Evolutionary conservation across 768 basidiomycete species (phyloP), one percentile per base, ranked within the genome.

Genomic region (Asterophora parasitica): DNA sequence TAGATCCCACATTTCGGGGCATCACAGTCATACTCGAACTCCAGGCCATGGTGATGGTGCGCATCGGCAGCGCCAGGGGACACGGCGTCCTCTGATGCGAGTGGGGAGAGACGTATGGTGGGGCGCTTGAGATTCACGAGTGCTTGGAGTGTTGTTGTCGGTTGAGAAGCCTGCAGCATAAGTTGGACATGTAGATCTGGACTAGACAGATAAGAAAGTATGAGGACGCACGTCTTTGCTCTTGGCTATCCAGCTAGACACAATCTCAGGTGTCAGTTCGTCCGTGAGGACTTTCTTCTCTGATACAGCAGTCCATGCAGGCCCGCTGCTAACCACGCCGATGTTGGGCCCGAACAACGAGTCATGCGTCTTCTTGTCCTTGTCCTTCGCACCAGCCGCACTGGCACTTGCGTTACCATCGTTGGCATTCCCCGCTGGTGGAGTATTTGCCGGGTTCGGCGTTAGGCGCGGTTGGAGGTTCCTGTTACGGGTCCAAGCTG

Each of bases 51-150:
- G 42, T 82, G 81, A 40, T 76, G 75, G 15, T 72, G 71, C 11
- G 48, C 40, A 49, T 79, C 73, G 15, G 63, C 54, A 31, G 75
- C 63, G 32, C 73, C 63, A 28, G 69, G 61, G 42, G 52, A 42
- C n/a, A 57, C 48, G 17, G 56, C 48, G 12, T 76, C 75, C 20
- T 81, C 77, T 30, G 73, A 70, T 2, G 74, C 57, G 15, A 88
- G 70, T 0, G 85, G 90, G 7, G 82, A 83, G 3, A 94, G 78
- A 10, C 85, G 79, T 28, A 97, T 75, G 1, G 90, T 83, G 1
- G 93, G 93, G 4, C 93, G 81, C 62, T 94, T 95, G 57, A 96
- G 81, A 61, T 96, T 97, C 54, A 96, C 92, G 28, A 94, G 76
- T 0, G 93, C 93, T 68, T 96, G 93, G 0, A 97, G 74, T 2